Conservation (phyloP, 345 rosid species). For the Microcos paniculata region DNA sequence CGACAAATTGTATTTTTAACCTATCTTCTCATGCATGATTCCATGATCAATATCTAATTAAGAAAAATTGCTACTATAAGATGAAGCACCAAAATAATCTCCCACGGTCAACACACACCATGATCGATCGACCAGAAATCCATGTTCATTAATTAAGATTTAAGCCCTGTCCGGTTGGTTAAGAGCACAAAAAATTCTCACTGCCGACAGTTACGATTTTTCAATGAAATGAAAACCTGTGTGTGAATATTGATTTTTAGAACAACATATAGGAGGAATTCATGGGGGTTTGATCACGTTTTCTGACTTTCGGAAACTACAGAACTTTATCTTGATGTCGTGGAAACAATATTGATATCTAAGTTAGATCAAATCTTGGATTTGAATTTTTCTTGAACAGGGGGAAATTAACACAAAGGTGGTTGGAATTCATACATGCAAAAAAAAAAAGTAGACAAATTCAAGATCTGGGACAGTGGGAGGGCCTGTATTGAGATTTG, state of each 20-base stretch:
- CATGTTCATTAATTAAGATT: background rate
- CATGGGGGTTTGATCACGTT: background rate
- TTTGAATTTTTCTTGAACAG: background rate
- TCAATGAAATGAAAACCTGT: background rate
- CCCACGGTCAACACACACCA: background rate
- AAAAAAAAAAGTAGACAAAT: too few species aligned
- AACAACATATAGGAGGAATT: background rate
- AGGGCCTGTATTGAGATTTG: background rate
- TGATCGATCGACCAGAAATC: background rate
- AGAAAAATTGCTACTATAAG: background rate
- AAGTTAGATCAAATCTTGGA: too few species aligned
- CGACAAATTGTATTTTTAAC: too few species aligned
- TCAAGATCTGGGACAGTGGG: too few species aligned
- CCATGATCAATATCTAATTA: background rate
- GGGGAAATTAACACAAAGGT: background rate
- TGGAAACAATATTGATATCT: background rate
- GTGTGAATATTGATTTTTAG: background rate
- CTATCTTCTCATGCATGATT: background rate
- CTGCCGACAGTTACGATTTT: slow-evolving; percentile 8
- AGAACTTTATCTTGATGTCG: too few species aligned
- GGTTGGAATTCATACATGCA: background rate
- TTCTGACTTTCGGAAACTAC: background rate
- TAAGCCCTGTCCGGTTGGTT: background rate
- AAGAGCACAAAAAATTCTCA: background rate
- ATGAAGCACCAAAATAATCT: background rate